Evolutionary conservation across 768 basidiomycete species (phyloP).

Genomic region (Agaricus subrufescens): DNA sequence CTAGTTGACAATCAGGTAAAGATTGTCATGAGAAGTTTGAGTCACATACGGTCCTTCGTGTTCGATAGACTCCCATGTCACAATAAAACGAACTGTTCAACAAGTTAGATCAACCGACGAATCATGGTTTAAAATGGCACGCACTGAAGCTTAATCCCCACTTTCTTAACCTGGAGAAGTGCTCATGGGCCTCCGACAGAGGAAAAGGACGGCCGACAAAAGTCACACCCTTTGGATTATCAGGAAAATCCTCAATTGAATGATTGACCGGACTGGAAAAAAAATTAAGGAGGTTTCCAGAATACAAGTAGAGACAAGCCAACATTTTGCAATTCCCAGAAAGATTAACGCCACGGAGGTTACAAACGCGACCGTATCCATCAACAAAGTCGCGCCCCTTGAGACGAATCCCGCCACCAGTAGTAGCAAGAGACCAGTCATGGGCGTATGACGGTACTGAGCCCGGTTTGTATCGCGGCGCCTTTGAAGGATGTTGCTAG

Average conservation of each 20-base stretch:
- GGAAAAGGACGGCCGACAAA: slow-evolving; percentile 94
- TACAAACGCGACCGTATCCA: slow-evolving; percentile 71
- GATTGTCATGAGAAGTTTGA: not conserved
- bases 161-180: slow-evolving; percentile 71
- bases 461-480: slow-evolving; percentile 41
- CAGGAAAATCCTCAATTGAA: slow-evolving; percentile 64
- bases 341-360: slow-evolving; percentile 81
- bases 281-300: slow-evolving; percentile 1
- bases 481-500: slow-evolving; percentile 42
- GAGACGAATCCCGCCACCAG: slow-evolving; percentile 50
- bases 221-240: slow-evolving; percentile 57
- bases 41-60: slow-evolving; percentile 83
- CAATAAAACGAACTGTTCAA: slow-evolving; percentile 73
- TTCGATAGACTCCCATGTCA: slow-evolving; percentile 97
- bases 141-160: slow-evolving; percentile 88
- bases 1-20: slow-evolving; percentile 30
- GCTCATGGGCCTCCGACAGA: slow-evolving; percentile 80
- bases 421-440: slow-evolving; percentile 60
- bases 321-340: slow-evolving; percentile 82
- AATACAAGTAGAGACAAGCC: slow-evolving; percentile 18
- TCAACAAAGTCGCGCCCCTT: slow-evolving; percentile 85
- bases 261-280: slow-evolving; percentile 59
- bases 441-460: slow-evolving; percentile 54
- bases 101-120: not conserved
- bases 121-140: slow-evolving; percentile 19